A percentile compares a stretch with the other conserved stretches of the same genome.
Conservation (phyloP, 1,284 basidiomycete genomes). For the Austroboletus sp. region DNA sequence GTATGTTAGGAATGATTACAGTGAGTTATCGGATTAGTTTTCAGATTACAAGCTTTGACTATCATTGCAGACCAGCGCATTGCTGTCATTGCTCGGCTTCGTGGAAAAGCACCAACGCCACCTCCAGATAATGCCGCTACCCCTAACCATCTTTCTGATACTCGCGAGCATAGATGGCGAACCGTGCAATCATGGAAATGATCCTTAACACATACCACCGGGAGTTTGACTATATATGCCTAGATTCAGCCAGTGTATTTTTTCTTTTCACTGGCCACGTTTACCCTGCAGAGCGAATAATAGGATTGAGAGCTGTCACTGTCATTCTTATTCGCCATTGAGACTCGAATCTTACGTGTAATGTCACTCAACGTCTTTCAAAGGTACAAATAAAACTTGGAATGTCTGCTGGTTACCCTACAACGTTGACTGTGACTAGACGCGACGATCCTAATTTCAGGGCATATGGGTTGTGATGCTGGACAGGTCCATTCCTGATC, state of each 20-base stretch:
- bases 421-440: constrained; percentile 35
- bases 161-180: constrained; percentile 34
- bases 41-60: neutral
- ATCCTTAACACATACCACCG: neutral
- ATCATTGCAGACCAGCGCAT: constrained; percentile 42
- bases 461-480: constrained; percentile 33
- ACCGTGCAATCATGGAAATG: constrained; percentile 38
- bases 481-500: constrained; percentile 39
- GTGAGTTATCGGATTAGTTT: constrained; percentile 35
- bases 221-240: neutral
- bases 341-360: no score
- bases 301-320: neutral
- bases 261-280: constrained; percentile 3
- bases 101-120: constrained; percentile 39
- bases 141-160: constrained; percentile 15
- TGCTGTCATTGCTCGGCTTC: constrained; percentile 42
- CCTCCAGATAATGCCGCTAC: constrained; percentile 20
- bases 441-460: constrained; percentile 47
- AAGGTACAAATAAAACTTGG: no score
- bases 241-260: constrained; percentile 6
- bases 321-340: neutral
- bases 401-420: no score
- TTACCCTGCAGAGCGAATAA: neutral
- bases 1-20: constrained; percentile 55
- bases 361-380: no score